phyloP scores from a whole-genome alignment of 1,139 yeast species.

The Pichia sp. region DNA sequence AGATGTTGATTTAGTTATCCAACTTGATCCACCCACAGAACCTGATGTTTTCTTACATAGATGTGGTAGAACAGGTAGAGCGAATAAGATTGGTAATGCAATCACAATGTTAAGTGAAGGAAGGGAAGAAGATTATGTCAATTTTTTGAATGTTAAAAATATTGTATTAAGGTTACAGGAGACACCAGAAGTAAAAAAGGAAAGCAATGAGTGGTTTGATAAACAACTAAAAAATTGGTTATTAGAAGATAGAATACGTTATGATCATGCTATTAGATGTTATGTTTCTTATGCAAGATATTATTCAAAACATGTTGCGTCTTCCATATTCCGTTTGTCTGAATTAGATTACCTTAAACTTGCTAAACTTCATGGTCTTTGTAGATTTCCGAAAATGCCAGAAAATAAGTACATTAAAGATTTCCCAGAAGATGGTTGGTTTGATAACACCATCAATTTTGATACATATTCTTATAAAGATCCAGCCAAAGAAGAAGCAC shows the following conservation, averaged over 20 bases:
- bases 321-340: conserved; percentile 76
- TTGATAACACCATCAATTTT: conserved; percentile 56
- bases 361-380: conserved; percentile 72
- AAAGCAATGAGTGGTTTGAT: conserved; percentile 26
- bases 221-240: conserved; percentile 48
- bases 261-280: conserved; percentile 72
- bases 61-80: conserved; percentile 91
- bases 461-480: conserved; percentile 63
- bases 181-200: conserved; percentile 3
- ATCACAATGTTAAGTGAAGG: conserved; percentile 64
- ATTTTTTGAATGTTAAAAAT: conserved; percentile 72
- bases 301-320: conserved; percentile 86
- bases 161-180: conserved; percentile 44
- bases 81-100: conserved; percentile 77
- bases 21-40: conserved; percentile 87
- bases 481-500: conserved; percentile 51
- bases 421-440: conserved; percentile 67
- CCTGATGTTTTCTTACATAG: conserved; percentile 84
- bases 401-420: conserved; percentile 53
- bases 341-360: conserved; percentile 65
- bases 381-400: conserved; percentile 92
- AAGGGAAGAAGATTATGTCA: conserved; percentile 76
- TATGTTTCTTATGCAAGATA: conserved; percentile 81
- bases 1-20: conserved; percentile 83
- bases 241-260: conserved; percentile 66